Evolutionary conservation across 441 rosid species (phyloP), one percentile per base, ranked within the genome.

Genomic region (Mallotus japonicus): DNA sequence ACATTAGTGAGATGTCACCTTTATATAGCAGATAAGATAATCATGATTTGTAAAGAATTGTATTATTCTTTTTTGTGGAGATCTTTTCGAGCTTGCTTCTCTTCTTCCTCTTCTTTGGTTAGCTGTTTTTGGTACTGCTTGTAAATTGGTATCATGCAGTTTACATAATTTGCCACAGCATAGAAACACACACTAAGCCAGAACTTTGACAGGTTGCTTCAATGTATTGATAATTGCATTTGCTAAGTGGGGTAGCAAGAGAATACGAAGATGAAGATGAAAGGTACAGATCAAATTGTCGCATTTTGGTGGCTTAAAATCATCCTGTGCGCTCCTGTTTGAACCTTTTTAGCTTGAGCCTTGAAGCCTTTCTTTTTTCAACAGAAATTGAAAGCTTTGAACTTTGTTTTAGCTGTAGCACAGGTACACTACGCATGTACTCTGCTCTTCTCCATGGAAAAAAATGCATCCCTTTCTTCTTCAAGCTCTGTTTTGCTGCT

Each of bases 391-490:
- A 37, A 37, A 37, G 40, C 40, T 6, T 37, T 37, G 40, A 37
- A 37, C 40, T 49, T 50, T 50, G 28, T 24, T 50, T 50, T 50
- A 50, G 11, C 11, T 50, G 55, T 13, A 50, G 55, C 17, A 15
- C 28, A 24, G 28, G 28, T 24, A 24, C 1, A 24, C 28, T 24
- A 59, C 89, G 79, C 93, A 90, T 90, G 77, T 95, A 95, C 78
- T 91, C 97, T 0, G 87, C 85, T 82, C 87, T 91, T 69, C 98
- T 87, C 98, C 97, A 95, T 0, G 97, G 99, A 61, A 97, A 92
- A 9, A 92, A 73, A 78, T 87, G 95, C 96, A 95, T 91, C 22
- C 95, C 96, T 82, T 87, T 95, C 91, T 89, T 95, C 88, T 84
- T 92, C 84, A 95, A 78, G 78, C 98, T 95, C 80, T 83, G 93